Evolutionary conservation across 805 yeast genomes (phyloP), one percentile per base, ranked within the genome.

Genomic region (Saccharomycopsis javanensis): DNA sequence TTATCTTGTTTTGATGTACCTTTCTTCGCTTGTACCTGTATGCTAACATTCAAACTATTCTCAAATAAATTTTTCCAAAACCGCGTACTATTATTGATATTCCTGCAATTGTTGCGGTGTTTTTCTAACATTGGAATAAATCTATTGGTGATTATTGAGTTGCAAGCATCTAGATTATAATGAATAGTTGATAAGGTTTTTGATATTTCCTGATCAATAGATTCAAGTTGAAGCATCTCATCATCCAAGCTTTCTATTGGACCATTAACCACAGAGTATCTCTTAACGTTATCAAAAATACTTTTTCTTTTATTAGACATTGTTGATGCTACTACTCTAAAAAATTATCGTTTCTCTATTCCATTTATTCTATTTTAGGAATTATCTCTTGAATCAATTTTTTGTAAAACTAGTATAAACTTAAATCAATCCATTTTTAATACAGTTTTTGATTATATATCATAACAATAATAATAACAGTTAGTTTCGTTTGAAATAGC

Each of bases 1-100:
- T 31, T 51, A 18, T 28, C 30, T 13, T 20, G 30, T 11, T 34
- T 27, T 20, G 25, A 42, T 20, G 25, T 3, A 5, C 13, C 15
- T 20, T 53, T 53, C 15, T 48, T 55, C 13, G 56, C 45, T 23
- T 60, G 62, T 28, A 57, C 62, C 34, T 60, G 62, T 18, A 60
- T 60, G 28, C 56, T 60, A n/a, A 60, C 62, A 55, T 60, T 48
- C 57, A 60, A 57, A 35, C 59, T 55, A 37, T 55, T 60, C 42
- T 60, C 62, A 42, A 60, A 60, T n/a, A 60, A 27, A 35, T 57
- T 60, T 30, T 60, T 60, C 35, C 58, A 35, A 48, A 60, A 60
- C 10, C 62, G 58, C 20, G 61, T 55, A 42, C 59, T 60, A 37
- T 55, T 50, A 33, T 60, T 60, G 31, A 60, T 57, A 4, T 53